Evolutionary conservation across 2,329 filamentous ascomycete genomes (phyloP).

Genomic region (Talaromyces atroroseus): DNA sequence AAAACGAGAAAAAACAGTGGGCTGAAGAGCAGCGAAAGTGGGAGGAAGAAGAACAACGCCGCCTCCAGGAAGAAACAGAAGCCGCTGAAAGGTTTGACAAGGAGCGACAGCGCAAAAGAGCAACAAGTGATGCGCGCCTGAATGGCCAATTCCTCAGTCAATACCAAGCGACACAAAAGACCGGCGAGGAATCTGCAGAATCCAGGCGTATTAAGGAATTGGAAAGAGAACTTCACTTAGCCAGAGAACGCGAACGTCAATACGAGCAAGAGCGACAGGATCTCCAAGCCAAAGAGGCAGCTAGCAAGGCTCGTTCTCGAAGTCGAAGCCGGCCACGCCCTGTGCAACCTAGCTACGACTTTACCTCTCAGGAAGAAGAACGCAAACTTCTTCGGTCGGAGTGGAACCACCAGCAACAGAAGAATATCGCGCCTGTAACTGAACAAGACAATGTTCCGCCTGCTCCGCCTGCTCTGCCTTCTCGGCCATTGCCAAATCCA

Average conservation of each 20-base stretch:
- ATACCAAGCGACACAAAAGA: slow-evolving; percentile 66
- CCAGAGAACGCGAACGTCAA: slow-evolving; percentile 60
- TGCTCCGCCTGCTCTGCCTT: slow-evolving; percentile 23
- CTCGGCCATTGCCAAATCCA: slow-evolving; percentile 21
- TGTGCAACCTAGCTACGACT: slow-evolving; percentile 45
- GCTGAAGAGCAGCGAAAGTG: slow-evolving; percentile 59
- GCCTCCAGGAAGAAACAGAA: slow-evolving; percentile 66
- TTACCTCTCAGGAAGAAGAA: slow-evolving; percentile 57
- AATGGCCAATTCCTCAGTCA: slow-evolving; percentile 82
- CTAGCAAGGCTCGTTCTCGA: slow-evolving; percentile 22
- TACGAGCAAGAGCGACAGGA: slow-evolving; percentile 59
- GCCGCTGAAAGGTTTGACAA: slow-evolving; percentile 62
- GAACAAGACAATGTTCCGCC: slow-evolving; percentile 18
- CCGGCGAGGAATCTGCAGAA: slow-evolving; percentile 47
- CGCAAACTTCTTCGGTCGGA: slow-evolving; percentile 54
- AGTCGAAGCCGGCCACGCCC: slow-evolving; percentile 28
- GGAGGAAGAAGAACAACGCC: slow-evolving; percentile 68
- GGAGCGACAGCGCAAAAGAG: slow-evolving; percentile 59
- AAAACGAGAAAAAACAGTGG: slow-evolving; percentile 44
- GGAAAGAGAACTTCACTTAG: slow-evolving; percentile 65
- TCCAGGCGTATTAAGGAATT: slow-evolving; percentile 70
- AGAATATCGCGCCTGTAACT: slow-evolving; percentile 14
- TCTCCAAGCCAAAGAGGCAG: slow-evolving; percentile 27
- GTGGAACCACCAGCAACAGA: slow-evolving; percentile 44
- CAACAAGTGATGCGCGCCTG: slow-evolving; percentile 60